Evolutionary conservation across 2,329 filamentous ascomycete species (phyloP), one percentile per base, ranked within the genome.

Genomic region (Colletotrichum destructivum): DNA sequence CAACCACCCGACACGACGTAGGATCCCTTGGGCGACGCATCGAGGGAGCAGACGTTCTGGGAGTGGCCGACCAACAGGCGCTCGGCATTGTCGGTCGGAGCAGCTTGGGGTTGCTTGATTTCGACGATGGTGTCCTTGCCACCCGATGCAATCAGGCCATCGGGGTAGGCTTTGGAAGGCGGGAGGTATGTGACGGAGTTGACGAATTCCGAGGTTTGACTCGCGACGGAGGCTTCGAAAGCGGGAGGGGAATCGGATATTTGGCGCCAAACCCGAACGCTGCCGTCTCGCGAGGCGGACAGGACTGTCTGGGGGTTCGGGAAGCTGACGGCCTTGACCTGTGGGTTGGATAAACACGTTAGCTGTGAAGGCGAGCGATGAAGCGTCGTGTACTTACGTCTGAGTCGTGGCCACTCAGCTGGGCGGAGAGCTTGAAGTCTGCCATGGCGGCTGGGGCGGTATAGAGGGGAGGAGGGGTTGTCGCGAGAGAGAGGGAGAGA

Each of bases 61-160:
- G 89, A 88, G 80, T 99, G 96, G 15, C 96, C 96, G 62, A 98
- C 85, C 12, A 99, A 88, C 73, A 98, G 87, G 26, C 94, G 92
- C 75, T 98, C 94, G 11, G 96, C 94, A 82, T 96, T 92, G 75
- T 95, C 92, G 42, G 91, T 88, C 1, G 92, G 85, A 35, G 87
- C 82, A 62, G 91, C 89, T 13, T 86, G 88, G 6, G 94, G 92
- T 73, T 92, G 90, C 78, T 95, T 92, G 60, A 97, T 94, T 80
- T 98, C 96, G 77, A 99, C 96, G 74, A 98, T 93, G 42, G 94
- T 92, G 79, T 98, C 96, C 79, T 96, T 94, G 69, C 96, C 96
- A 74, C 94, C 95, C 0, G 95, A 96, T 9, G 97, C 87, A 49
- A 98, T 88, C 4, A 98, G 88, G 15, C 96, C 96, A 64, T 96